Base-by-base conservation (phyloP, 1,139 yeast genomes). In the Williopsis jadinii region DNA sequence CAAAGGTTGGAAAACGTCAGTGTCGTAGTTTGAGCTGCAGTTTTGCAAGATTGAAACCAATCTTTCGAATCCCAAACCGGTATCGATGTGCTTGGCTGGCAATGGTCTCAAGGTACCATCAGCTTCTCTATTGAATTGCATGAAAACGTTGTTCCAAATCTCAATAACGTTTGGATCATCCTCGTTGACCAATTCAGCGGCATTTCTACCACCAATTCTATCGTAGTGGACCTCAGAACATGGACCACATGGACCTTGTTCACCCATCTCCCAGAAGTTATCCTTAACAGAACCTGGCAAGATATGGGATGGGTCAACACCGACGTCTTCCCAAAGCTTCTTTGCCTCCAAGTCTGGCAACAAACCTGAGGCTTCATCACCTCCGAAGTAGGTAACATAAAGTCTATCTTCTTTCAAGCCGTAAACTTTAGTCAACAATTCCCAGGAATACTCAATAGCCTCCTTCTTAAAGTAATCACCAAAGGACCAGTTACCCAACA, bases 181-280 rank as follows among this genome's bases (percentile, higher is more conserved):
- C 80, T 78, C 78, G 63, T 92, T 92, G 54, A 92, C 99, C 53
- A 92, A 73, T 52, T 67, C 61, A 30, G 97, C 73, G 45, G 97
- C 98, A 59, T 92, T 90, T 70, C 99, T 80, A 43, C 97, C 97
- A 48, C 98, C 98, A 51, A 92, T 87, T 67, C 98, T 80, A 64
- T 92, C 99, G 64, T 87, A 92, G 65, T 92, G 99, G 54, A 92
- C 77, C 66, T 92, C 98, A 14, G 95, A 85, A 69, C 98, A 94
- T 39, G 99, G 99, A 49, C 99, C 99, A 71, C 99, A 92, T 36
- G 99, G 99, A 52, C 99, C 99, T 69, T 90, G 97, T 61, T 94
- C 99, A 55, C 99, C 99, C 99, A 92, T 92, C 71, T 94, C 99
- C 99, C 99, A 92, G 65, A 92, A 92, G 69, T 92, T 92, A 63